Evolutionary conservation across 23 red algal genomes (phyloP), one percentile per base, ranked within the genome.

Genomic region (Gracilariopsis chorda): DNA sequence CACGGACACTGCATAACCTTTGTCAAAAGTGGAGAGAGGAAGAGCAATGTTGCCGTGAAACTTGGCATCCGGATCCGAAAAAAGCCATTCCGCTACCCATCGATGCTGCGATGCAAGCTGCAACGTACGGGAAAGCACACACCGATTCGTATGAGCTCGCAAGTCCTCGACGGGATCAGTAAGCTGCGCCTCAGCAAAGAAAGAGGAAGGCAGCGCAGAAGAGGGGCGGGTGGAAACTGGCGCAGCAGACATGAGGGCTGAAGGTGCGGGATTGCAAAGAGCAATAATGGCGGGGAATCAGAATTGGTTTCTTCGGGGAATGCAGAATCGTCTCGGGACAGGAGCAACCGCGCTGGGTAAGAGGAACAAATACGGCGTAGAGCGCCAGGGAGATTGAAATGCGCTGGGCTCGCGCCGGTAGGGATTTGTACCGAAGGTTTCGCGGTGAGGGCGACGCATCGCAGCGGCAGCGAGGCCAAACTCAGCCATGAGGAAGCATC

Each of bases 81-180:
- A 86, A 23, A 86, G 63, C 82, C 82, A 86, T 30, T 86, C 62
- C 40, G 82, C 82, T 41, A 86, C 62, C 82, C 82, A 86, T 7
- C 58, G 82, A 43, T 72, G 62, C 25, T 51, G 82, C 60, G 82
- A 86, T 7, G 82, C 57, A 58, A 86, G 58, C 39, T 23, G 46
- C 43, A 86, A 49, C 4, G 56, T 36, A 43, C 47, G 82, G 19
- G 59, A 43, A n/a, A 86, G 44, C 67, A 73, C 23, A 23, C 9
- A n/a, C 2, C 67, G 67, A 1, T 46, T 19, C 36, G 7, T 2
- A 42, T 73, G 67, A 3, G 40, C 37, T 36, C 39, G 39, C 6
- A 36, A 42, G 20, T 73, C 67, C 1, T 17, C 37, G 67, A 2
- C 67, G 40, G 7, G 5, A 37, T n/a, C 34, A 1, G 67, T 12